These are phyloP conservation scores for Botrytis pseudocinerea DNA, from an alignment of 2,329 filamentous ascomycete genomes.

Conservation along the genomic window DNA sequence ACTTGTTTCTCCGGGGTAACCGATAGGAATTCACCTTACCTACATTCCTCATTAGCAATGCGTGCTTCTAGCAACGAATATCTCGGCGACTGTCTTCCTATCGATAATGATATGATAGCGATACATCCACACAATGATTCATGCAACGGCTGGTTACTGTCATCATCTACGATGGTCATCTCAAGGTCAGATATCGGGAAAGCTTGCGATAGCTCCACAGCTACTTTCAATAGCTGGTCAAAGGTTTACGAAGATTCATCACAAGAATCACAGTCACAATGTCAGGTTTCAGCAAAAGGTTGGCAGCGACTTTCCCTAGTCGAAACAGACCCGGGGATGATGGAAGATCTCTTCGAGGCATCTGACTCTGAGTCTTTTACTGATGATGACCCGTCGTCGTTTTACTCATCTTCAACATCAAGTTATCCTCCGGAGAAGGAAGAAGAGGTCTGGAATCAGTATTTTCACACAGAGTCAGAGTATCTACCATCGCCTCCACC, in stretches of 20 bases:
- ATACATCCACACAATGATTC: constrained; percentile 14
- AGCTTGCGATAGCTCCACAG: background rate
- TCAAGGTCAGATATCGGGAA: constrained; percentile 16
- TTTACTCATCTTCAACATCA: constrained; percentile 21
- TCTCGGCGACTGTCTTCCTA: constrained; percentile 12
- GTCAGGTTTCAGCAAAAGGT: background rate
- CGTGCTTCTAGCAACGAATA: constrained; percentile 15
- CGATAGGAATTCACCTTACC: constrained; percentile 20
- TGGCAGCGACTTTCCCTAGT: constrained; percentile 20
- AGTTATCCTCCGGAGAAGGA: constrained; percentile 10
- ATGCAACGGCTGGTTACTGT: constrained; percentile 18
- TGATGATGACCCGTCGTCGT: constrained; percentile 18
- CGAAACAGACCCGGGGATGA: constrained; percentile 19
- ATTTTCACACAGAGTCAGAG: constrained; percentile 5
- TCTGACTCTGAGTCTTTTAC: constrained; percentile 9
- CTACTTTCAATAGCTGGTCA: background rate
- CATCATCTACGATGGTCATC: constrained; percentile 22
- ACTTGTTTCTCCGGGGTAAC: constrained; percentile 18
- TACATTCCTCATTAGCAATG: constrained; percentile 23
- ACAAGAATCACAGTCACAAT: background rate
- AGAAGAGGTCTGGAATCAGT: constrained; percentile 22
- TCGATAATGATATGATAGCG: constrained; percentile 26
- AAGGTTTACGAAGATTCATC: background rate
- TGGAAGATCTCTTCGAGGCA: constrained; percentile 19
- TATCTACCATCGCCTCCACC: background rate